Percentiles rank a stretch among this genome's conserved stretches.
Evolutionary conservation across 306 rosid species (phyloP).

Genomic region (Trifolium pratense): DNA sequence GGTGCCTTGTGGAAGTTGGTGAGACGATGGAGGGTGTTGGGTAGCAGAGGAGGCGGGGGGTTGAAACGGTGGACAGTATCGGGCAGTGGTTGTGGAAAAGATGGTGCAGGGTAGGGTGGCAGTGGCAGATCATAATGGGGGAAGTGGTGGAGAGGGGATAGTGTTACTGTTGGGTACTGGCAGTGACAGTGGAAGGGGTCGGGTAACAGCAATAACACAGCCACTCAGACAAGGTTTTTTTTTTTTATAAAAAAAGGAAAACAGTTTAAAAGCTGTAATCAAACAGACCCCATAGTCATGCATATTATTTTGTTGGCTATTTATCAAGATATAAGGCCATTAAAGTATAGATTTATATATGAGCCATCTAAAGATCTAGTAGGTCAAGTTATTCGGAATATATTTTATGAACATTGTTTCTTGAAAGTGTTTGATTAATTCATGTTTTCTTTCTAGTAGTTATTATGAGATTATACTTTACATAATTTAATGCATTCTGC

Average conservation of each 20-base stretch:
- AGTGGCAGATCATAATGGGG: background rate
- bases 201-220: background rate
- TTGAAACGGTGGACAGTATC: background rate
- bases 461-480: background rate
- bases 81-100: background rate
- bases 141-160: background rate
- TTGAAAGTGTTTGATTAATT: background rate
- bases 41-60: background rate
- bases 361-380: conserved; percentile 3
- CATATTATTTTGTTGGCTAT: background rate
- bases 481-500: background rate
- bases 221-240: background rate
- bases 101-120: background rate
- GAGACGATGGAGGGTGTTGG: background rate
- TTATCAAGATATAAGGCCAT: conserved; percentile 5
- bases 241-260: background rate
- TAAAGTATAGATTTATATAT: conserved; percentile 8
- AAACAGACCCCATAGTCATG: conserved; percentile 7
- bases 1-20: background rate
- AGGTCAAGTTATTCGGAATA: background rate
- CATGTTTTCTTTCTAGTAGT: conserved; percentile 18
- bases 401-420: background rate
- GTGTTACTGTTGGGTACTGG: background rate
- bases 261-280: background rate
- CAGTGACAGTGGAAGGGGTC: background rate